A percentile compares a stretch with the other conserved stretches of the same genome.
Evolutionary conservation across 1,284 basidiomycete genomes (phyloP).

Genomic region (Pyrrhoderma lamaoense): DNA sequence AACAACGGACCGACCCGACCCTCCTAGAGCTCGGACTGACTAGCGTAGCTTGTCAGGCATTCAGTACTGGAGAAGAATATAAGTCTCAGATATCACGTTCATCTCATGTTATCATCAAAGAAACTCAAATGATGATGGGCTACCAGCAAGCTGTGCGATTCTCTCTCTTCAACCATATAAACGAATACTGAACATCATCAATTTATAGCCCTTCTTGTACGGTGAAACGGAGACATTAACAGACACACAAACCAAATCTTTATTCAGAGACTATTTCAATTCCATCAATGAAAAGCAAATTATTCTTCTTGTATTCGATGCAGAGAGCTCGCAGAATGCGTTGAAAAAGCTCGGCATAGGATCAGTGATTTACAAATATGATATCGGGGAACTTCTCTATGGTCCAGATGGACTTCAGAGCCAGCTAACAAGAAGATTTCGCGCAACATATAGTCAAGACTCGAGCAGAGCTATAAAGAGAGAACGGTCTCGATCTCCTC

Average conservation of each 20-base stretch:
- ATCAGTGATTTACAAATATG: slow-evolving; percentile 21
- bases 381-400: slow-evolving; percentile 23
- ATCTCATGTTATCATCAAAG: slow-evolving; percentile 24
- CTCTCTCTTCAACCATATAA: no score
- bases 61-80: slow-evolving; percentile 18
- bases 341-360: slow-evolving; percentile 24
- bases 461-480: no score
- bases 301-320: slow-evolving; percentile 28
- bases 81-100: slow-evolving; percentile 17
- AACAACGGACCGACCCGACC: slow-evolving; percentile 24
- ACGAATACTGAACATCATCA: no score
- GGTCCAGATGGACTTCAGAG: neutral
- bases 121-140: slow-evolving; percentile 20
- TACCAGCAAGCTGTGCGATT: no score
- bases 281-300: slow-evolving; percentile 9
- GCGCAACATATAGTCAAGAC: no score
- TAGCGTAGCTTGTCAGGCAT: slow-evolving; percentile 21
- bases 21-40: slow-evolving; percentile 30
- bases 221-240: no score
- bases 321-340: slow-evolving; percentile 19
- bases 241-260: slow-evolving; percentile 15
- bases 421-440: no score
- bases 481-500: no score
- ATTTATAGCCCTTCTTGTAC: no score
- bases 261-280: slow-evolving; percentile 21